phyloP scores from a whole-genome alignment of 441 rosid species.

The Bocquillonia castaneifolia region DNA sequence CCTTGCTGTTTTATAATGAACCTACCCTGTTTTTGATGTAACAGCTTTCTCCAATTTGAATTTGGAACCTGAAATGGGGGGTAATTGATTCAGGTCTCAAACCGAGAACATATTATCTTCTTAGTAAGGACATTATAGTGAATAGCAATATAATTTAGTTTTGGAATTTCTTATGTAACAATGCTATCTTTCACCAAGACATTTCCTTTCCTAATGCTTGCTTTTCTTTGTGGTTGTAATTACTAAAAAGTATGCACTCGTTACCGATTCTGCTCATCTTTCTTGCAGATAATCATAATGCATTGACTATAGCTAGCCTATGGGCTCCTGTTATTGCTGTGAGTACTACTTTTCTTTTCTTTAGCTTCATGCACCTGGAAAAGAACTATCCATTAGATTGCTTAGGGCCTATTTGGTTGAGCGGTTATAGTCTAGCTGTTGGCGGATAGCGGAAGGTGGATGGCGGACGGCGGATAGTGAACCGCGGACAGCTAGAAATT shows the following conservation, averaged over 20 bases:
- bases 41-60: not conserved
- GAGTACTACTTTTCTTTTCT: constrained; percentile 36
- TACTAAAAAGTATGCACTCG: not conserved
- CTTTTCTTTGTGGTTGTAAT: not conserved
- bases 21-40: not conserved
- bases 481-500: too few species aligned
- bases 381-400: constrained; percentile 11
- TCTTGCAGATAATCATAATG: constrained; percentile 78
- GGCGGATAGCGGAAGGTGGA: too few species aligned
- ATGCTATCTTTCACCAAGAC: too few species aligned
- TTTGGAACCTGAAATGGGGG: not conserved
- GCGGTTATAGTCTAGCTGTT: too few species aligned
- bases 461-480: too few species aligned
- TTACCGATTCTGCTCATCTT: constrained; percentile 23
- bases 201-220: too few species aligned
- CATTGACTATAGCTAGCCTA: constrained; percentile 72
- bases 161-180: not conserved
- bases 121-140: not conserved
- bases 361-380: not conserved
- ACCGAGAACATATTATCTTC: not conserved
- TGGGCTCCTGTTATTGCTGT: constrained; percentile 99
- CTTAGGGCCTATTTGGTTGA: too few species aligned
- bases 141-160: not conserved
- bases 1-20: not conserved
- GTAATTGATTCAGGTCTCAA: not conserved